phyloP scores from a whole-genome alignment of 2,329 filamentous ascomycete species.

The Fusarium oligoseptatum region DNA sequence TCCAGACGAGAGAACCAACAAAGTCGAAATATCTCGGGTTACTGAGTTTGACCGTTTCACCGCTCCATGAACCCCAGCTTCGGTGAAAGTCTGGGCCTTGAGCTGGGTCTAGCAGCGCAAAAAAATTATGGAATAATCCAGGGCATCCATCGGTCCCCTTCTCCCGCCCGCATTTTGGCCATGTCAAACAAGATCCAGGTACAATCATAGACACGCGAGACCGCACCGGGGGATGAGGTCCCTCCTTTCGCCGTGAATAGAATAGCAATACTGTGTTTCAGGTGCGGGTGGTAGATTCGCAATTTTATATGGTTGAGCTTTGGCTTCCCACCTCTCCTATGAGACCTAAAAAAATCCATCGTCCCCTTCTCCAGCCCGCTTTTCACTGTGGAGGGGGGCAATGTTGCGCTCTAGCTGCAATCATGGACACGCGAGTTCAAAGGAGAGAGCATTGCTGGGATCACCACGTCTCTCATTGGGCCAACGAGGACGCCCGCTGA shows the following conservation, averaged over 20 bases:
- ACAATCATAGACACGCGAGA: neutral
- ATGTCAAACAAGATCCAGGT: neutral
- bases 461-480: constrained; percentile 29
- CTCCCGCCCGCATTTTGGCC: neutral
- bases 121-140: constrained; percentile 18
- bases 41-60: constrained; percentile 18
- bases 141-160: constrained; percentile 17
- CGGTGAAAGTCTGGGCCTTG: constrained; percentile 17
- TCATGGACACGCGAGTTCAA: constrained; percentile 30
- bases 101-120: constrained; percentile 15
- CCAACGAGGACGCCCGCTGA: constrained; percentile 15
- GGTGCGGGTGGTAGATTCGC: neutral
- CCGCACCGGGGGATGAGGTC: neutral
- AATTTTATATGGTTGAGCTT: neutral
- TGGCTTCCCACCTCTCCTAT: neutral
- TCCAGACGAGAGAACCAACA: neutral
- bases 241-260: neutral
- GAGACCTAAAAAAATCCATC: neutral
- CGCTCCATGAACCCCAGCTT: constrained; percentile 21
- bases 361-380: neutral
- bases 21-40: neutral
- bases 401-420: constrained; percentile 14
- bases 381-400: constrained; percentile 20
- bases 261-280: neutral
- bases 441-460: constrained; percentile 10